Conservation (phyloP, 2,329 filamentous ascomycete genomes). For the Beauveria brongniartii region DNA sequence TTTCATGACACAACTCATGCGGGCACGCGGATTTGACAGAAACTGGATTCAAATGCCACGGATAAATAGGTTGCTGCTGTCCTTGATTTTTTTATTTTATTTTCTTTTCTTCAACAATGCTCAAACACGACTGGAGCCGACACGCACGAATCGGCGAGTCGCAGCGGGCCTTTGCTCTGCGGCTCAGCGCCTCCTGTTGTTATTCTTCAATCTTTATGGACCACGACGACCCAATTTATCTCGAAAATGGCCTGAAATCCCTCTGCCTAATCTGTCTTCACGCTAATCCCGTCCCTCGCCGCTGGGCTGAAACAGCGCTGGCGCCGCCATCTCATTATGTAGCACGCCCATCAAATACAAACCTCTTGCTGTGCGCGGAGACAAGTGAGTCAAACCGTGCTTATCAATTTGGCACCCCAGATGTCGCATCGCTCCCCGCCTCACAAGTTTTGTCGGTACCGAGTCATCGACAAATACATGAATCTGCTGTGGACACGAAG, state of each 20-base stretch:
- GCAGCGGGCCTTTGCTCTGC: background rate
- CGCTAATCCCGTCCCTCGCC: background rate
- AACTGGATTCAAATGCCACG: background rate
- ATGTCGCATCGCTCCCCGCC: background rate
- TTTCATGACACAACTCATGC: background rate
- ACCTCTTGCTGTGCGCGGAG: background rate
- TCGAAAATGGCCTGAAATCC: background rate
- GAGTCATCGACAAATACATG: background rate
- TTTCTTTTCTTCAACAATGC: background rate
- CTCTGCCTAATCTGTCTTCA: background rate
- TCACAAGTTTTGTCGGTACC: too few species aligned
- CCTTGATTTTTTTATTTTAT: background rate
- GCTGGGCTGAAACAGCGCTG: slow-evolving; percentile 6
- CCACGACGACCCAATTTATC: too few species aligned
- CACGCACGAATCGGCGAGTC: background rate
- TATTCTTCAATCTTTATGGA: background rate
- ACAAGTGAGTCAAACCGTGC: background rate
- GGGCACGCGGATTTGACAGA: background rate
- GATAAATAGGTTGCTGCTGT: background rate
- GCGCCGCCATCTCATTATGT: background rate
- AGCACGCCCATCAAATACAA: background rate
- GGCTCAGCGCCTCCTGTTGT: background rate
- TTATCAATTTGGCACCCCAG: background rate
- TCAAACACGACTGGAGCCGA: background rate
- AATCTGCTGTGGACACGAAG: background rate